A percentile compares a stretch with the other conserved stretches of the same genome.
Conservation (phyloP, 768 basidiomycete species). For the Agaricus subrufescens region DNA sequence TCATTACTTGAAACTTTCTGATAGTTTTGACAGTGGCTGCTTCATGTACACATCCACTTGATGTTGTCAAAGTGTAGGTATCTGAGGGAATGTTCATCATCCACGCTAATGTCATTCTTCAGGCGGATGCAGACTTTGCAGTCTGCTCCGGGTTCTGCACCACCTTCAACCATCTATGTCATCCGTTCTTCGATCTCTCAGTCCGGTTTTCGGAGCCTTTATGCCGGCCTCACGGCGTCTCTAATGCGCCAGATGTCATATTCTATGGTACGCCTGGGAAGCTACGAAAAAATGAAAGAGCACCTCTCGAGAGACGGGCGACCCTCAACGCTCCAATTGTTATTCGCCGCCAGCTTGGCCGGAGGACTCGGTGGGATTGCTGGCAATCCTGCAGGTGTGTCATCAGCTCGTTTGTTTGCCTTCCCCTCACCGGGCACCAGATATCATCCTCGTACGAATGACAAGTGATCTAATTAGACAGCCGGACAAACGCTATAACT, state of each 20-base stretch:
- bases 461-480: slow-evolving; percentile 79
- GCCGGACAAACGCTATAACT: slow-evolving; percentile 69
- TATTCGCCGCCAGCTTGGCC: slow-evolving; percentile 63
- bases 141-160: slow-evolving; percentile 37
- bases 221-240: slow-evolving; percentile 79
- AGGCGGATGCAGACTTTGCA: slow-evolving; percentile 81
- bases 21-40: slow-evolving; percentile 60
- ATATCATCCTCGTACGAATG: slow-evolving; percentile 81
- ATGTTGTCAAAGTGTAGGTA: slow-evolving; percentile 80
- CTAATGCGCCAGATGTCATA: slow-evolving; percentile 90
- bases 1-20: background rate
- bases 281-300: slow-evolving; percentile 73
- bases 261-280: slow-evolving; percentile 78
- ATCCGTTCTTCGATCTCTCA: slow-evolving; percentile 60
- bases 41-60: slow-evolving; percentile 76
- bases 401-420: background rate
- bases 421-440: slow-evolving; percentile 23
- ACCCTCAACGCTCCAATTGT: slow-evolving; percentile 49
- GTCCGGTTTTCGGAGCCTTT: slow-evolving; percentile 70
- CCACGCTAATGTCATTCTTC: background rate
- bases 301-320: slow-evolving; percentile 44
- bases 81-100: background rate
- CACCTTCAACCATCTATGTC: slow-evolving; percentile 61
- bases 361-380: slow-evolving; percentile 81
- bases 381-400: slow-evolving; percentile 76